phyloP scores from a whole-genome alignment of 202 grass and related monocot species.

The Zoysia matrella region DNA sequence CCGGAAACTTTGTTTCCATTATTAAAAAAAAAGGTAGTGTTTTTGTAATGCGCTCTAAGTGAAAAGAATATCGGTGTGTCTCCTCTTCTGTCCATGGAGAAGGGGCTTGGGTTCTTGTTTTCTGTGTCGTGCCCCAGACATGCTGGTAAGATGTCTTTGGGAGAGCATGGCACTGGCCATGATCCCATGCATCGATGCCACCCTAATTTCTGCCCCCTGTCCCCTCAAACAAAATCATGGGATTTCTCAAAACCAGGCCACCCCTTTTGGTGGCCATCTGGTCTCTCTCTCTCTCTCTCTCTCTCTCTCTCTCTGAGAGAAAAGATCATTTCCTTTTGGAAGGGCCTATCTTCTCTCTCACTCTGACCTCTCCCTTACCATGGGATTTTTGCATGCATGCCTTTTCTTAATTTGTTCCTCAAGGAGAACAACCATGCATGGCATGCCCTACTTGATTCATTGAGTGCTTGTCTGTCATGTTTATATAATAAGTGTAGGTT shows the following conservation, averaged over 20 bases:
- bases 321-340: constrained; percentile 74
- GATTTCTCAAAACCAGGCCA: constrained; percentile 76
- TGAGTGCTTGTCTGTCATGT: constrained; percentile 46
- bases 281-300: constrained; percentile 10
- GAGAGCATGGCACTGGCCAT: constrained; percentile 60
- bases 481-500: constrained; percentile 22
- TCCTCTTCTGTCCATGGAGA: constrained; percentile 54
- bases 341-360: constrained; percentile 48
- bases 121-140: constrained; percentile 87
- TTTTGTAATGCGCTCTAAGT: constrained; percentile 54
- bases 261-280: constrained; percentile 62
- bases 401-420: constrained; percentile 53
- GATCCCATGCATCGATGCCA: constrained; percentile 70
- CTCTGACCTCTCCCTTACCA: constrained; percentile 48
- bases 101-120: constrained; percentile 86
- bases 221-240: constrained; percentile 99
- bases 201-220: constrained; percentile 94
- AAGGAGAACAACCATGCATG: constrained; percentile 38
- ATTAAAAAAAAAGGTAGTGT: constrained; percentile 32
- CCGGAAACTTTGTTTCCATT: too few relatives aligned
- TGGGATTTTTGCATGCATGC: constrained; percentile 76
- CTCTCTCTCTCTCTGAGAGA: neutral
- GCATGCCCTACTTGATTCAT: constrained; percentile 55
- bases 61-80: constrained; percentile 39
- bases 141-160: constrained; percentile 78